A percentile compares a stretch with the other conserved stretches of the same genome.
Evolutionary conservation across 129 eudicot species (phyloP).

Genomic region (Chrysanthemum makinoi): DNA sequence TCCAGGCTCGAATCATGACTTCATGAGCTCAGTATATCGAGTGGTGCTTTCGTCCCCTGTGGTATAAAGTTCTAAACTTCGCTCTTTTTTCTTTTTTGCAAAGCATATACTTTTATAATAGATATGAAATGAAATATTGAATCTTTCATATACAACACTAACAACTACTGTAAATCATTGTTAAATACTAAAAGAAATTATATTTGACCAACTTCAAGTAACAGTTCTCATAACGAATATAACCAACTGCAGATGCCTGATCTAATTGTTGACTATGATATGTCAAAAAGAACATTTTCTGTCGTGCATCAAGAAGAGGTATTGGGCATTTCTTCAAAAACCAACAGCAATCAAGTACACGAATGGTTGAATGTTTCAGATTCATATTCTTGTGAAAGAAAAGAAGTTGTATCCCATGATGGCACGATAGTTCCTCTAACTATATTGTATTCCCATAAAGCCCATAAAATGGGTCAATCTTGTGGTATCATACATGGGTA

Average conservation of each 20-base stretch:
- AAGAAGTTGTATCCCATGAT: constrained; percentile 70
- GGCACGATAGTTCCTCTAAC: constrained; percentile 71
- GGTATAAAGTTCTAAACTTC: constrained; percentile 38
- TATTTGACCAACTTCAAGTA: background rate
- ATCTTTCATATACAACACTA: constrained; percentile 7
- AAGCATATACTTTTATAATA: background rate
- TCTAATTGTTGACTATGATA: constrained; percentile 77
- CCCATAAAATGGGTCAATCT: constrained; percentile 56
- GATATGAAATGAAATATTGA: no score
- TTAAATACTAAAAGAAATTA: constrained; percentile 11
- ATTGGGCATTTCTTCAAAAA: constrained; percentile 32
- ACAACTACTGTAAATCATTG: background rate
- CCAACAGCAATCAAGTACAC: constrained; percentile 22
- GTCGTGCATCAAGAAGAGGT: constrained; percentile 83
- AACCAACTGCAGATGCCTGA: constrained; percentile 66
- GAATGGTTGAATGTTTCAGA: constrained; percentile 48
- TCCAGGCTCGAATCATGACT: constrained; percentile 91
- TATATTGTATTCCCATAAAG: constrained; percentile 55
- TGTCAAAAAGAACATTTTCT: constrained; percentile 50
- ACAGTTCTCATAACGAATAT: background rate
- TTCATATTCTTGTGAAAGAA: constrained; percentile 57
- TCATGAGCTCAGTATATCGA: constrained; percentile 60
- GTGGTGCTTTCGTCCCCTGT: constrained; percentile 90
- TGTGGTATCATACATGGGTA: constrained; percentile 83
- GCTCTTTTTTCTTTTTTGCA: background rate